These are phyloP conservation scores for Tinospora cordifolia DNA, from an alignment of 164 flowering plant genomes.

Conservation along the genomic window DNA sequence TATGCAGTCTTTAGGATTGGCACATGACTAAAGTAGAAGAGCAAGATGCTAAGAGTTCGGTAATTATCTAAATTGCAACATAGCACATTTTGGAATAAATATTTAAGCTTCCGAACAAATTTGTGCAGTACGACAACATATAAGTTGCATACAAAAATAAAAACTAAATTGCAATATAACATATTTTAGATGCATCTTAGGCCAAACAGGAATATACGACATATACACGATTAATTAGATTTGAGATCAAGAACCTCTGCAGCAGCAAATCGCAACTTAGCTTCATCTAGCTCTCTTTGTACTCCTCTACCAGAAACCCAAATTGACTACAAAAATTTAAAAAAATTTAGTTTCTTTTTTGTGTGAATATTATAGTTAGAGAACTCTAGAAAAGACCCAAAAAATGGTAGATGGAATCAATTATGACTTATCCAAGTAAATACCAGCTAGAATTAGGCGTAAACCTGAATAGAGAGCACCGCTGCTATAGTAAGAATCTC, in stretches of 20 bases:
- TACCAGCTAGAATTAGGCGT: neutral
- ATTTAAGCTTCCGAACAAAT: neutral
- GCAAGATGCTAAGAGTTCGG: no score
- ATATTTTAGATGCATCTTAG: neutral
- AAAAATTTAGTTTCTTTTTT: no score
- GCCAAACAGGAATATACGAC: neutral
- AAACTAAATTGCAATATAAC: neutral
- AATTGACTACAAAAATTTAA: conserved; percentile 66
- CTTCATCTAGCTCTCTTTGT: conserved; percentile 88
- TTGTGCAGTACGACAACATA: neutral
- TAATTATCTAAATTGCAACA: no score
- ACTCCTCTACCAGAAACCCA: conserved; percentile 73
- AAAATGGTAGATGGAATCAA: neutral
- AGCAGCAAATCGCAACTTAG: conserved; percentile 82
- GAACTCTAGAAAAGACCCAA: neutral
- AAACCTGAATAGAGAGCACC: conserved; percentile 53
- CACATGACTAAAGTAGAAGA: no score
- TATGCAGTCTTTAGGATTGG: no score
- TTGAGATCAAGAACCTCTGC: conserved; percentile 62
- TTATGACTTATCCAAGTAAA: neutral
- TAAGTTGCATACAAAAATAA: neutral
- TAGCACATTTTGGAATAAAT: no score
- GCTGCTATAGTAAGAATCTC: conserved; percentile 85
- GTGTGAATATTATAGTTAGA: neutral
- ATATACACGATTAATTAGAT: neutral